Evolutionary conservation across 352 stramenopile species (phyloP), one percentile per base, ranked within the genome.

Genomic region (Phytophthora cactorum): DNA sequence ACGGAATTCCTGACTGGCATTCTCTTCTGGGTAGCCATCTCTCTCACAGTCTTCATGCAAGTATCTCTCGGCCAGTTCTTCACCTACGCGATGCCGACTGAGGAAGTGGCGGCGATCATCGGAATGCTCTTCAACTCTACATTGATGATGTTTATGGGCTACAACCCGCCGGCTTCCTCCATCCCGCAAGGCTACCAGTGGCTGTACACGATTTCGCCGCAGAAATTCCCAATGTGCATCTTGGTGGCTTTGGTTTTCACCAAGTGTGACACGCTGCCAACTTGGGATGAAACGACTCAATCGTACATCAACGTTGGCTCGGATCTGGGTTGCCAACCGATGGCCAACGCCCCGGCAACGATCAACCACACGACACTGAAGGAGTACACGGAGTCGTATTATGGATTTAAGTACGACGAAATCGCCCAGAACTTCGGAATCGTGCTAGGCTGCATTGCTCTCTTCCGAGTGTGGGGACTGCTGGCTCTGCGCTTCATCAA

Each of bases 61-160:
- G 89, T 84, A 4, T 95, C 84, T 68, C 74, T 91, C 17, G 85
- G 82, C 9, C 80, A 96, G 66, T 81, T 94, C 39, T 82, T 97
- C 49, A 81, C 85, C 52, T 81, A 79, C 38, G 70, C 71, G 0
- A 29, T 89, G 45, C 83, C 84, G 2, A 75, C 45, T 7, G 60
- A 84, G 17, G 70, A 86, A 29, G 67, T 84, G 8, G 82, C 84
- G 0, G 52, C 63, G 5, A 72, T 86, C 25, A 71, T 77, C 9
- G 77, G 74, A 14, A 56, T 79, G 51, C 54, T 88, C 7, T 36
- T 89, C 14, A 81, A 86, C 45, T 68, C 61, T 5, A 31, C 89
- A 11, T 77, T 84, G 45, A 66, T 89, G 25, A 45, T 90, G n/a
- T 55, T 55, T 44, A 55, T 57, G 51, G 79, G 63, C 31, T 66